These are phyloP conservation scores for Drechslerella stenobrocha DNA, from an alignment of 2,329 filamentous ascomycete species.

Conservation along the genomic window DNA sequence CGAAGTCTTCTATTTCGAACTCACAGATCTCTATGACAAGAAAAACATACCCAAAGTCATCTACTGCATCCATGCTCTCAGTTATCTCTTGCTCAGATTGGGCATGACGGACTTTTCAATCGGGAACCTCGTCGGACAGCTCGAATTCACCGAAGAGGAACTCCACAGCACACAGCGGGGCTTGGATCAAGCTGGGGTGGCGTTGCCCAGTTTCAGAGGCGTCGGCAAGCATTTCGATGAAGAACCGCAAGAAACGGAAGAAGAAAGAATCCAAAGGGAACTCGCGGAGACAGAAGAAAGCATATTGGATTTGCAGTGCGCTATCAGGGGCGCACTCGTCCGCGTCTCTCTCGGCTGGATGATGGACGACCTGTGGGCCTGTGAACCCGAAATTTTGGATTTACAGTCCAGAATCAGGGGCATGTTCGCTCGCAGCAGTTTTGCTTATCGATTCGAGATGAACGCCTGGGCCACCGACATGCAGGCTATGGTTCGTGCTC, in stretches of 20 bases:
- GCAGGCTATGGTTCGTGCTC: constrained; percentile 28
- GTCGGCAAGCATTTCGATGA: constrained; percentile 94
- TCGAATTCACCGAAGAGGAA: constrained; percentile 97
- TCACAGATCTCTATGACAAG: constrained; percentile 98
- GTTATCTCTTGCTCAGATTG: constrained; percentile 94
- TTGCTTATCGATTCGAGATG: constrained; percentile 52
- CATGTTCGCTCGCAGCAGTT: constrained; percentile 52
- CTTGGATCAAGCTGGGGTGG: constrained; percentile 89
- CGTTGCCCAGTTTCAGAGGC: constrained; percentile 95
- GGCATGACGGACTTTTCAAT: constrained; percentile 95
- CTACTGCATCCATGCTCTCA: constrained; percentile 95
- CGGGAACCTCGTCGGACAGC: constrained; percentile 90
- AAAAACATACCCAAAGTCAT: constrained; percentile 99
- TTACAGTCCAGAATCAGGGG: constrained; percentile 85
- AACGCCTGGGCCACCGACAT: constrained; percentile 51
- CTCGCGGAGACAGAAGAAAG: constrained; percentile 72
- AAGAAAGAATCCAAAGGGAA: constrained; percentile 82
- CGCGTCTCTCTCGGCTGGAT: constrained; percentile 74
- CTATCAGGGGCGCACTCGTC: constrained; percentile 77
- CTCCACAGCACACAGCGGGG: constrained; percentile 96
- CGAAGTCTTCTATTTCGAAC: constrained; percentile 91
- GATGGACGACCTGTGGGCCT: constrained; percentile 90
- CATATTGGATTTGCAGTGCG: constrained; percentile 80
- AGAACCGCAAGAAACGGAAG: constrained; percentile 77
- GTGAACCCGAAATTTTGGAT: constrained; percentile 75